Conservation (phyloP, 345 rosid genomes). For the Populus deltoides region DNA sequence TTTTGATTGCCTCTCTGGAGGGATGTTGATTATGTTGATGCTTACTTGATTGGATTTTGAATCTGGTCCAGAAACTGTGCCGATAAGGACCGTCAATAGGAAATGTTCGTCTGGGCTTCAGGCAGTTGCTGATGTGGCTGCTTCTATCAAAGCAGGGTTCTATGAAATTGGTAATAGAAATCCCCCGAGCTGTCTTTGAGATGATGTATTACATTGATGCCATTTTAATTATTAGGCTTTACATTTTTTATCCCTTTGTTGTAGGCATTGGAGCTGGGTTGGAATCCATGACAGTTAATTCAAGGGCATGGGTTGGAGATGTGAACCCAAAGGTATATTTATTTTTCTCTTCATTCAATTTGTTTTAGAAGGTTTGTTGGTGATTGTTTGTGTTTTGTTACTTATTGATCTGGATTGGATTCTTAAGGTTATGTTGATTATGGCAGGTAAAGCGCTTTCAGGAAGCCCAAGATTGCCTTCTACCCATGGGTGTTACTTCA, state of each 20-base stretch:
- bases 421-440: constrained; percentile 8
- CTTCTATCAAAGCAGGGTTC: constrained; percentile 91
- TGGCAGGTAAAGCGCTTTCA: constrained; percentile 61
- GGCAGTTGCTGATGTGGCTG: constrained; percentile 97
- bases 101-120: constrained; percentile 97
- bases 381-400: not conserved
- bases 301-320: constrained; percentile 82
- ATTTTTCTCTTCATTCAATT: not conserved
- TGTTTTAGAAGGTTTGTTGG: not conserved
- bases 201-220: not conserved
- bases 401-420: not conserved
- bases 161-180: constrained; percentile 70
- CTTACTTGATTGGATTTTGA: not conserved
- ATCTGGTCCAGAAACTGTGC: constrained; percentile 65
- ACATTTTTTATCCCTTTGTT: not conserved
- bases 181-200: not conserved
- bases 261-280: constrained; percentile 95
- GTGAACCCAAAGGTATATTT: constrained; percentile 68
- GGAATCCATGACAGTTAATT: constrained; percentile 81
- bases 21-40: not conserved
- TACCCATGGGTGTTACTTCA: constrained; percentile 96
- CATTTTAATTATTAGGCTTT: not conserved
- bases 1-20: not conserved
- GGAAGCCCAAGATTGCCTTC: constrained; percentile 83
- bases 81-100: constrained; percentile 82